These are phyloP conservation scores for Chlamydomonas sp. DNA, from an alignment of 139 green algal species.

Conservation along the genomic window DNA sequence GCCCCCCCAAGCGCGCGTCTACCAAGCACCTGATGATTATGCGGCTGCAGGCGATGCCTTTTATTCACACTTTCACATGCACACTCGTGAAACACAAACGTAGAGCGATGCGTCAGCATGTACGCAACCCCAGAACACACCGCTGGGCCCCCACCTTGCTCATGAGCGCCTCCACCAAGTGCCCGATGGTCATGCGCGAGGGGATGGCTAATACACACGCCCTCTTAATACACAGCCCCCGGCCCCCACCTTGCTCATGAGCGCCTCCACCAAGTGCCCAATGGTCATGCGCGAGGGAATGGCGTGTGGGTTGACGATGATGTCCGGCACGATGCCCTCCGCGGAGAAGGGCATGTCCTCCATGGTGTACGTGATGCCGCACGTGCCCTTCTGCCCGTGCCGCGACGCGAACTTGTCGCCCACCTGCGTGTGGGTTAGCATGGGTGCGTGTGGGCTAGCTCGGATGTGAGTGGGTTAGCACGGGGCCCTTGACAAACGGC, in stretches of 20 bases:
- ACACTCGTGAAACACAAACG: too few relatives aligned
- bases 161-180: constrained; percentile 97
- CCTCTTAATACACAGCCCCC: background rate
- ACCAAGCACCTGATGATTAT: constrained; percentile 99
- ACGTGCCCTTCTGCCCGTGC: constrained; percentile 98
- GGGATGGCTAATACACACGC: constrained; percentile 80
- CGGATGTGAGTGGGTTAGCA: background rate
- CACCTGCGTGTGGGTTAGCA: constrained; percentile 69
- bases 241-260: constrained; percentile 92
- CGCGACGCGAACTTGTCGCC: constrained; percentile 98
- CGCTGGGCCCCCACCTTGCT: constrained; percentile 76
- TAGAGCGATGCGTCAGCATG: constrained; percentile 85
- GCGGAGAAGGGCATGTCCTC: constrained; percentile 84
- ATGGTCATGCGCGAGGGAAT: constrained; percentile 99
- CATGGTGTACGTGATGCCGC: constrained; percentile 97
- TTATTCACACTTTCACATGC: too few relatives aligned
- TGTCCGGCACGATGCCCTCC: constrained; percentile 94
- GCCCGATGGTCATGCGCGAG: constrained; percentile 98
- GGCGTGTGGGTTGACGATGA: constrained; percentile 99
- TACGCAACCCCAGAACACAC: too few relatives aligned
- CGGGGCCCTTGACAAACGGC: background rate
- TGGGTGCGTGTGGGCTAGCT: background rate
- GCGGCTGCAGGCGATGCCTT: constrained; percentile 47
- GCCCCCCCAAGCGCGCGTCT: constrained; percentile 88
- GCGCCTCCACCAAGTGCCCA: constrained; percentile 97